Base-by-base conservation (phyloP, 2,329 filamentous ascomycete genomes). In the Pyrenochaeta sp. region DNA sequence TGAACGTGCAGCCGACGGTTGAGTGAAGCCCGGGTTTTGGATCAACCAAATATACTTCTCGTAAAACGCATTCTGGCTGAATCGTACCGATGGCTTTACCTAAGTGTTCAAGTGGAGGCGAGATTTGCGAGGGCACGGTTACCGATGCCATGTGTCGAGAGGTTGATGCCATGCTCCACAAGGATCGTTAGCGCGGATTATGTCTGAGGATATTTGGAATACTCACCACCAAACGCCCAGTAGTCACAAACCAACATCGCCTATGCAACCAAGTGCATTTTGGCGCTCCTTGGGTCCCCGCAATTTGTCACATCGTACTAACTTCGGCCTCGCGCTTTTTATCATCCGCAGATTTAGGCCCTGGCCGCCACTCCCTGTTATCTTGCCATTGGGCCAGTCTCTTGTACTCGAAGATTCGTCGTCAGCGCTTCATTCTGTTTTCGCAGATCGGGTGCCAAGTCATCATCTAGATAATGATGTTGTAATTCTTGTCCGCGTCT, bases 141-240 rank as follows among this genome's bases (percentile, higher is more conserved):
- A 45, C 52, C 47, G 50, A 53, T 52, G 54, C 34, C 45, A 37
- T 53, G 67, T 64, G 64, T 65, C 55, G 53, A 63, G 55, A 59
- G 48, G 52, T 34, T 53, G 51, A 56, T 28, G 44, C 48, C 59
- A 52, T 56, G 54, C 54, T 46, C 52, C 48, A 37, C 48, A 52
- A 34, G 47, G 43, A 42, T 44, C 43, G 59, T 58, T 67, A 69
- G 68, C 67, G 65, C 52, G 52, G 54, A 50, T 60, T 56, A 45
- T 59, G 50, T 56, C 24, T 61, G 32, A 45, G 49, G 44, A 60
- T 48, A 73, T 73, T 73, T 73, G 62, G 66, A 74, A 74, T 74
- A 67, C 66, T 49, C 24, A 61, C 59, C 50, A 67, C 59, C 54
- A 65, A 58, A 58, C 54, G 36, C 44, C 42, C 43, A 39, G 48